phyloP scores from a whole-genome alignment of 768 basidiomycete genomes.

The Mycena metata region DNA sequence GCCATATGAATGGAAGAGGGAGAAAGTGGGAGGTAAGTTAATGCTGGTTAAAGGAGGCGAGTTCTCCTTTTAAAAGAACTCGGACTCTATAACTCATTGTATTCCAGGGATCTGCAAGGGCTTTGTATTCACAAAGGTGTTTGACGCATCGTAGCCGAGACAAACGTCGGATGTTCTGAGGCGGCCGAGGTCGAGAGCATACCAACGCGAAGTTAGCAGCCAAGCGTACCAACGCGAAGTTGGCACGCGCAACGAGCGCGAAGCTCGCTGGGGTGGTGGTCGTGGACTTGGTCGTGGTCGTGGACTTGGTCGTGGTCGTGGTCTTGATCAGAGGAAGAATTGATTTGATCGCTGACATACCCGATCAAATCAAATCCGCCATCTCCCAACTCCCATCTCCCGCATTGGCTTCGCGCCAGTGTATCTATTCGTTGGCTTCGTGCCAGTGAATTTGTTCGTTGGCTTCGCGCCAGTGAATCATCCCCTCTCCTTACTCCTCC shows the following conservation, averaged over 20 bases:
- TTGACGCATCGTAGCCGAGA: no score
- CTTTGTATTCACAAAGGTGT: no score
- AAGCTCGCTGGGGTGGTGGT: not conserved
- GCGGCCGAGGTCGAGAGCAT: not conserved
- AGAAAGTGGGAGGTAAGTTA: not conserved
- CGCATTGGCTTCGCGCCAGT: conserved; percentile 26
- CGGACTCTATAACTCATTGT: not conserved
- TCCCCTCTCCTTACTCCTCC: not conserved
- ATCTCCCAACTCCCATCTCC: not conserved
- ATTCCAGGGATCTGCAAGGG: no score
- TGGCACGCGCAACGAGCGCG: not conserved
- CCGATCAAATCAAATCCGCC: no score
- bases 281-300: no score
- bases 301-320: no score
- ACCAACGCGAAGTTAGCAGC: conserved; percentile 2
- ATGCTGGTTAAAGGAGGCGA: not conserved
- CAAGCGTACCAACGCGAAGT: not conserved
- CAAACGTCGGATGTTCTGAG: no score
- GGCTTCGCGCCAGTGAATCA: conserved; percentile 12
- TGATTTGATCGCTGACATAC: no score
- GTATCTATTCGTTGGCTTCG: conserved; percentile 17
- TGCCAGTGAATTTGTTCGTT: conserved; percentile 11
- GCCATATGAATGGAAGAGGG: not conserved
- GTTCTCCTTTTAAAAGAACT: conserved; percentile 1
- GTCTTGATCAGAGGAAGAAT: no score